A percentile compares a stretch with the other conserved stretches of the same genome.
Evolutionary conservation across 768 basidiomycete genomes (phyloP).

Genomic region (Phaeotremella skinneri): DNA sequence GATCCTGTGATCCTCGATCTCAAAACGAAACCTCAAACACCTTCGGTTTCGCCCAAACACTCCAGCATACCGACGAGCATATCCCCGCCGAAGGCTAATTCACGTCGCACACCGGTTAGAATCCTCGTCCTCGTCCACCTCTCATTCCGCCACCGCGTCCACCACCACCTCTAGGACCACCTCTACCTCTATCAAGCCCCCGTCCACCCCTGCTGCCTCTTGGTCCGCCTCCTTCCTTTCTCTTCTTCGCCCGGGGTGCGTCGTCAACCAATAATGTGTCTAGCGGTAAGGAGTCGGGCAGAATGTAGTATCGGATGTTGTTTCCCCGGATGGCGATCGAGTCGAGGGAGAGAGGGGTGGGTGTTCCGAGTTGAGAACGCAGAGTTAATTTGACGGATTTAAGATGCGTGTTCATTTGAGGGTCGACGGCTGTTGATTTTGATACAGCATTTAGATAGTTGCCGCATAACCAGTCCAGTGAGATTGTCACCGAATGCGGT

Average conservation of each 20-base stretch:
- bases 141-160: constrained; percentile 23
- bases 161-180: constrained; percentile 58
- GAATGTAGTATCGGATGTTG: constrained; percentile 92
- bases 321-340: constrained; percentile 92
- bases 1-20: too few species aligned
- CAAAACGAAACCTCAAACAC: background rate
- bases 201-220: constrained; percentile 56
- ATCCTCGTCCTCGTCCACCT: constrained; percentile 19
- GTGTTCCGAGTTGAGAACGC: constrained; percentile 58
- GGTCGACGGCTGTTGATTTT: constrained; percentile 77
- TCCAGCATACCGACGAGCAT: background rate
- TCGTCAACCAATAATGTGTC: constrained; percentile 97
- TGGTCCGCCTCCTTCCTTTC: constrained; percentile 69
- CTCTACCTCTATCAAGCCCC: constrained; percentile 52
- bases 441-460: background rate
- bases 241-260: constrained; percentile 91
- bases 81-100: background rate
- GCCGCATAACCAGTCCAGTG: background rate
- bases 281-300: constrained; percentile 94
- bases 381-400: constrained; percentile 97
- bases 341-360: constrained; percentile 70
- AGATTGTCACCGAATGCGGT: background rate
- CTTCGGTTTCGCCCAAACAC: background rate
- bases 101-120: too few species aligned
- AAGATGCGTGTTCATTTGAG: constrained; percentile 98